These are phyloP conservation scores for Microstroma glucosiphilum DNA, from an alignment of 1,284 basidiomycete species.

Conservation along the genomic window DNA sequence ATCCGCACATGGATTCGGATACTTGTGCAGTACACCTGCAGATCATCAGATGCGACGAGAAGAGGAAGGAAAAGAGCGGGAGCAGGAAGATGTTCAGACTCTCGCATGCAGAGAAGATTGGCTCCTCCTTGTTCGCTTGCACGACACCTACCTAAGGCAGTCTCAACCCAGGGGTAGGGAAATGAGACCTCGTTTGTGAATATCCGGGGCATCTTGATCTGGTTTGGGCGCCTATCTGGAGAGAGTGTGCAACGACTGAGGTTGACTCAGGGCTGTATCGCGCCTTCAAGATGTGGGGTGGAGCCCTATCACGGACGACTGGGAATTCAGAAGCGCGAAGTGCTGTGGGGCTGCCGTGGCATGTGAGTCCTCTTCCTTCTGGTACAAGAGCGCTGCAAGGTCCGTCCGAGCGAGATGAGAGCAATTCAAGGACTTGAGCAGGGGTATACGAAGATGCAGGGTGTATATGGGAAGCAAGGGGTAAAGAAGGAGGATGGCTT, in stretches of 20 bases:
- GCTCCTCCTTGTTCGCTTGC: not conserved
- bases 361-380: too few relatives aligned
- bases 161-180: conserved; percentile 15
- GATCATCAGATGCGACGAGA: not conserved
- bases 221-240: not conserved
- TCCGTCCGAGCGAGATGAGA: too few relatives aligned
- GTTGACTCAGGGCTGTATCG: too few relatives aligned
- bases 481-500: too few relatives aligned
- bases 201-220: conserved; percentile 13
- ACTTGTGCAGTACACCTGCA: conserved; percentile 81
- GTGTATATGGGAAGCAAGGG: too few relatives aligned
- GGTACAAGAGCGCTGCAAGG: too few relatives aligned
- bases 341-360: too few relatives aligned
- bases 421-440: too few relatives aligned
- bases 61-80: not conserved
- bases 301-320: too few relatives aligned
- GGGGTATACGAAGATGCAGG: too few relatives aligned
- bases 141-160: conserved; percentile 9
- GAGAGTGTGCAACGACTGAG: not conserved
- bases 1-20: conserved; percentile 84
- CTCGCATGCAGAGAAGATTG: not conserved
- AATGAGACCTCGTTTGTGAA: conserved; percentile 13
- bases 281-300: too few relatives aligned
- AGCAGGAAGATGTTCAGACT: not conserved
- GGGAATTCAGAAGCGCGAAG: too few relatives aligned